These are phyloP conservation scores for Elaeagnus macrophylla DNA, from an alignment of 306 rosid species.

Conservation along the genomic window DNA sequence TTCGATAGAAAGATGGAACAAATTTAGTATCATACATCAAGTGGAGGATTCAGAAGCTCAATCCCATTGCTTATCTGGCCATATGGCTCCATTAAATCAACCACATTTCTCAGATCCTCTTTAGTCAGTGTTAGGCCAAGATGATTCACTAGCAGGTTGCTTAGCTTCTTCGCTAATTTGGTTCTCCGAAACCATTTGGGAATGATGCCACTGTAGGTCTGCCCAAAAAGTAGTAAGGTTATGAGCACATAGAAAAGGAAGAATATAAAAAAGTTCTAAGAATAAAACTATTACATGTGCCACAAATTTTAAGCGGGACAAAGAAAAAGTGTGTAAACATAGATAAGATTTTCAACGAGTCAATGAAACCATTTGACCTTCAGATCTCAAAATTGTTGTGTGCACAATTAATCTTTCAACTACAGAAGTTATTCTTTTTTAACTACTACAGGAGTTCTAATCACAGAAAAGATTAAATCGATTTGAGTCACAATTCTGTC, in stretches of 20 bases:
- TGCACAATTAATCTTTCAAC: too few relatives aligned
- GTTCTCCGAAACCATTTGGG: slow-evolving; percentile 62
- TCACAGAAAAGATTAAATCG: too few relatives aligned
- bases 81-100: slow-evolving; percentile 93
- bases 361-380: too few relatives aligned
- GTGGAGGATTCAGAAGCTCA: slow-evolving; percentile 85
- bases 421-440: too few relatives aligned
- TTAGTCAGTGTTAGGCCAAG: slow-evolving; percentile 71
- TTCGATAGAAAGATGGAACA: not conserved
- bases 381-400: too few relatives aligned
- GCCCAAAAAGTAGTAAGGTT: slow-evolving; percentile 25
- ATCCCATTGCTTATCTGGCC: slow-evolving; percentile 96
- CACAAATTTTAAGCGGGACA: not conserved
- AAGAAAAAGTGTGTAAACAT: not conserved
- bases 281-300: not conserved
- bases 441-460: too few relatives aligned
- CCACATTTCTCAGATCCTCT: slow-evolving; percentile 76
- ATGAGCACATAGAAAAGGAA: not conserved
- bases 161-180: slow-evolving; percentile 37
- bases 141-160: slow-evolving; percentile 68
- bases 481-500: too few relatives aligned
- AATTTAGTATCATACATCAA: slow-evolving; percentile 55
- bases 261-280: slow-evolving; percentile 14
- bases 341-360: too few relatives aligned
- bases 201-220: slow-evolving; percentile 69